Base-by-base conservation (phyloP, 805 yeast species). In the Yamadazyma olivae region DNA sequence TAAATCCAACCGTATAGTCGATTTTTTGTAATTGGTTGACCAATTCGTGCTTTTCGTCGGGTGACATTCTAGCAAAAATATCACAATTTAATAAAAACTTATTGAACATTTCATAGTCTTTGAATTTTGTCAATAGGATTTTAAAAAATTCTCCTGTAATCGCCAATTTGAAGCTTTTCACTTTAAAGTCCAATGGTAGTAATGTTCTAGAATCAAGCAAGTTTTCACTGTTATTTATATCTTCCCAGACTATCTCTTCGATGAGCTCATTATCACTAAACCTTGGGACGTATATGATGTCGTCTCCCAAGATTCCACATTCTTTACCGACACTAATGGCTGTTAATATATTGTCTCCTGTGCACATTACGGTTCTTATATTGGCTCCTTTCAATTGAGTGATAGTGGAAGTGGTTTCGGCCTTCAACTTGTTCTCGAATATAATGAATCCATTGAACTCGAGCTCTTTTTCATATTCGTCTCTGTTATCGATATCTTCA, bases 1-100 rank as follows among this genome's bases (percentile, higher is more conserved):
- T 93, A 59, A 93, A 93, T 2, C 97, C 96, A 32, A 88, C 95
- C 0, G 95, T 87, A 55, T 91, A 91, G 51, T 90, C 96, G 15
- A 93, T 54, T 16, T 69, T 72, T 57, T 89, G 96, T 10, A 93
- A 64, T 54, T 83, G 87, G 50, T 85, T 90, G 23, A 93, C 96
- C 32, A 93, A 68, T 60, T 93, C 99, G 57, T 93, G 96, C 54
- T 93, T 93, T 58, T 93, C 99, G 59, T 95, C 99, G 0, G 99
- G 99, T 0, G 98, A 90, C 99, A 93, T 93, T 45, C 99, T 72
- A 0, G 99, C 98, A 64, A 81, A 93, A 3, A 93, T 76, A 30
- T 80, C 75, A 39, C 89, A 79, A 43, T 75, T 79, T 66, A 88
- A 66, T 36, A 93, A 68, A 56, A 93, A 71, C 17, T 65, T 68